Evolutionary conservation across 2,329 filamentous ascomycete species (phyloP), one percentile per base, ranked within the genome.

Genomic region (Juglanconis oblonga): DNA sequence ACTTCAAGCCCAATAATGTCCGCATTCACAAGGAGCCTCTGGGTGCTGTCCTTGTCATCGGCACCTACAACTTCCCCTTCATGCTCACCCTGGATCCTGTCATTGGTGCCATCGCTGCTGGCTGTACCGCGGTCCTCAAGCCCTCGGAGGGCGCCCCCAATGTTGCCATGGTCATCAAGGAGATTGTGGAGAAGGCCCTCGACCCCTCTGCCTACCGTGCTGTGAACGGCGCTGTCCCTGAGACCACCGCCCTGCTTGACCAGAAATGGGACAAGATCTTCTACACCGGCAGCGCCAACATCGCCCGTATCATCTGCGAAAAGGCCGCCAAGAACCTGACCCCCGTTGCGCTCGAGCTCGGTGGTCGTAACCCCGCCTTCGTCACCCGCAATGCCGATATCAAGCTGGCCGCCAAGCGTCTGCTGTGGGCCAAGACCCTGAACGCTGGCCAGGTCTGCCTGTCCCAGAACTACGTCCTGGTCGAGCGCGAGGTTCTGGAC

Each of bases 181-280:
- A 90, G 76, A 84, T 98, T 66, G 75, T 97, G 52, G 84, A 89
- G 70, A 81, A 85, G 45, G 83, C 84, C 44, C 86, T 99, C 56
- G 95, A 98, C 72, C 84, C 86, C 1, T 84, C 86, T 14, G 88
- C 87, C 67, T 97, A 92, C 75, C 78, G 80, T 40, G 84, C 92
- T 61, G 80, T 97, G 66, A 95, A 97, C 72, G 95, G 95, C 62
- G 87, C 80, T 33, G 77, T 97, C 24, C 81, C 88, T 4, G 92
- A 97, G 79, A 92, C 90, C 4, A 91, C 90, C 50, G 87, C 87
- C 11, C 78, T 98, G 49, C 83, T 99, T 38, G 86, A 94, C 60
- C 86, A 92, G 78, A 94, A 94, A 74, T 99, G 93, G 89, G 93
- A 96, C 78, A 98, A 97, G 83, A 96, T 99, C 70, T 93, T 95